Conservation (phyloP, 2,329 filamentous ascomycete species). For the Sporothrix inflata region DNA sequence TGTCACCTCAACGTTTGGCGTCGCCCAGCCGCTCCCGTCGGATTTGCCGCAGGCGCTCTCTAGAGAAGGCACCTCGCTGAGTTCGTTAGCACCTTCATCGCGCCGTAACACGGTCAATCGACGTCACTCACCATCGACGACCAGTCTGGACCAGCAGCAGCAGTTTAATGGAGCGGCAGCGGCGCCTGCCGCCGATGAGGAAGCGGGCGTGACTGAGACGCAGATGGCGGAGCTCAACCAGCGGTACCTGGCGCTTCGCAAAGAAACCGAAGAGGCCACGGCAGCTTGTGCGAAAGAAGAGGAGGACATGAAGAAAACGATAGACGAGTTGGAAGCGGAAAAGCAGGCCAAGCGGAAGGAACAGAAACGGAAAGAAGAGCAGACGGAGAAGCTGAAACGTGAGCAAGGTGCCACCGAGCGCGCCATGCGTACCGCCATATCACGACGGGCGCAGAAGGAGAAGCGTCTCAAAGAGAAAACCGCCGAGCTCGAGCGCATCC, state of each 20-base stretch:
- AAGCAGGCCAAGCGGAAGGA: constrained; percentile 77
- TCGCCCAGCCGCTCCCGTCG: constrained; percentile 26
- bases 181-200: constrained; percentile 42
- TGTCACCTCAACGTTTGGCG: constrained; percentile 32
- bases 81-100: constrained; percentile 34
- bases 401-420: constrained; percentile 80
- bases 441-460: constrained; percentile 78
- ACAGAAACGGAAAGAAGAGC: constrained; percentile 88
- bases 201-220: constrained; percentile 61
- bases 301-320: constrained; percentile 66
- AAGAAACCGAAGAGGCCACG: constrained; percentile 80
- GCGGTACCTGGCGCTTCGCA: constrained; percentile 76
- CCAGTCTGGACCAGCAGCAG: constrained; percentile 54
- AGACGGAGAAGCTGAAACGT: constrained; percentile 79
- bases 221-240: constrained; percentile 79
- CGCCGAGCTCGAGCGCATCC: constrained; percentile 68
- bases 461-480: constrained; percentile 69
- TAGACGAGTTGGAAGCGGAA: constrained; percentile 73
- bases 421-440: constrained; percentile 78
- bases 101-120: constrained; percentile 73
- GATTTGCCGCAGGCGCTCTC: constrained; percentile 52
- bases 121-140: constrained; percentile 73
- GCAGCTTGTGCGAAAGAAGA: constrained; percentile 72
- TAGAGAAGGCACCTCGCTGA: constrained; percentile 62
- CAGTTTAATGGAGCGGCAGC: constrained; percentile 33